phyloP scores from a whole-genome alignment of 257 asterid genomes.

The Solanum paucissectum region DNA sequence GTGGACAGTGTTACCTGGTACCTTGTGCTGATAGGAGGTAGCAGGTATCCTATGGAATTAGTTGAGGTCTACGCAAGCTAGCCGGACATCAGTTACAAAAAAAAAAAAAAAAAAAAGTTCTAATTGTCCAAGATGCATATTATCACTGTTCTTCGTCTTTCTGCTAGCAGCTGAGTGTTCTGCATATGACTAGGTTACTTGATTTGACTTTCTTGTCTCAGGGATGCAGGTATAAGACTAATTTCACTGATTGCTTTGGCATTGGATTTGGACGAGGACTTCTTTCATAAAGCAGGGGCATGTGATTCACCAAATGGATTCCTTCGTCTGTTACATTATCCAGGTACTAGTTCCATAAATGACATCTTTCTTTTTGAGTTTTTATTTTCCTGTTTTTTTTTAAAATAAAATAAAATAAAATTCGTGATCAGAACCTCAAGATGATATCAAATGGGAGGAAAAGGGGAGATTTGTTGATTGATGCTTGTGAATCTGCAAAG shows the following conservation, averaged over 20 bases:
- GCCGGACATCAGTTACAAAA: not conserved
- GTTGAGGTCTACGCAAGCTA: not conserved
- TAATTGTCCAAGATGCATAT: not conserved
- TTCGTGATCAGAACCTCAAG: not conserved
- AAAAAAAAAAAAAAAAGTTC: not conserved
- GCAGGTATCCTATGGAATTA: not conserved
- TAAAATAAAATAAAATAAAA: too few species aligned
- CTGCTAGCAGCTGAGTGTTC: not conserved
- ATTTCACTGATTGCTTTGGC: conserved; percentile 38
- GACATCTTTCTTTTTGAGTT: not conserved
- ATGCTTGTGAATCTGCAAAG: not conserved
- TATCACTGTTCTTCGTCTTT: not conserved
- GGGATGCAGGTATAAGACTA: conserved; percentile 36
- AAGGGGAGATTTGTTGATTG: not conserved
- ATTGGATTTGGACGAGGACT: conserved; percentile 39
- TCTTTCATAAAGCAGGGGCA: conserved; percentile 42
- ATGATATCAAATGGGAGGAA: not conserved
- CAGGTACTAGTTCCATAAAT: conserved; percentile 19
- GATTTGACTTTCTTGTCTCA: conserved; percentile 11
- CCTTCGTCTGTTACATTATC: conserved; percentile 51
- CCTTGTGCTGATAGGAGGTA: not conserved
- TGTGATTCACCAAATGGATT: conserved; percentile 21
- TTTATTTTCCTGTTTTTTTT: not conserved
- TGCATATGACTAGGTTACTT: not conserved
- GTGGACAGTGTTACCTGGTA: not conserved